phyloP scores from a whole-genome alignment of 352 stramenopile species.

The Phytophthora capsici region DNA sequence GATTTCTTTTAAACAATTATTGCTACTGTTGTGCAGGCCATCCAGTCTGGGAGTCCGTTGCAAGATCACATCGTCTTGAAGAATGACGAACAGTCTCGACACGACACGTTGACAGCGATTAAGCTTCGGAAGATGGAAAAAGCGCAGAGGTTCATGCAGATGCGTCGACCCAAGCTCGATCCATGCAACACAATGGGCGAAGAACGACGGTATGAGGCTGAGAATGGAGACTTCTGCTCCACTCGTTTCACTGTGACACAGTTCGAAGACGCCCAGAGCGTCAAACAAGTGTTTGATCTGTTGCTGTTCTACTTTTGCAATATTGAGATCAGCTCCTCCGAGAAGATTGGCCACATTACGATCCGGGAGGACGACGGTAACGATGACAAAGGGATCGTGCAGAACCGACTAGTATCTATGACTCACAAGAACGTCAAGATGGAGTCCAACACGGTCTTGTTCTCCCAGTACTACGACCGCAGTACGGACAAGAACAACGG shows the following conservation, averaged over 20 bases:
- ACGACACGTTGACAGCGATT: slow-evolving; percentile 15
- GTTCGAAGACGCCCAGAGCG: slow-evolving; percentile 43
- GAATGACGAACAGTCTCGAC: slow-evolving; percentile 24
- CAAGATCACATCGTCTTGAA: slow-evolving; percentile 39
- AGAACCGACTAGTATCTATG: slow-evolving; percentile 56
- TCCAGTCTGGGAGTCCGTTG: slow-evolving; percentile 38
- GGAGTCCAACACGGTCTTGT: slow-evolving; percentile 53
- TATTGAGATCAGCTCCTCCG: slow-evolving; percentile 68
- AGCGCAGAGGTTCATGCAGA: slow-evolving; percentile 42
- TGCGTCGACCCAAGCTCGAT: slow-evolving; percentile 29
- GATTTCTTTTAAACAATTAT: not conserved
- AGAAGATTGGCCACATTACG: slow-evolving; percentile 61
- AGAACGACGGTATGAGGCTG: slow-evolving; percentile 54
- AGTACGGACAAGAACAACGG: slow-evolving; percentile 13
- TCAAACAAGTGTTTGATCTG: slow-evolving; percentile 53
- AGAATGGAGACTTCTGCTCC: slow-evolving; percentile 56
- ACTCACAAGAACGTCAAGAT: slow-evolving; percentile 36
- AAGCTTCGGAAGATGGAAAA: slow-evolving; percentile 36
- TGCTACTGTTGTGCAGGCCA: slow-evolving; percentile 20
- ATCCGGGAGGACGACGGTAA: slow-evolving; percentile 58
- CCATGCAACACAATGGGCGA: slow-evolving; percentile 38
- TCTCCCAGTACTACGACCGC: slow-evolving; percentile 42
- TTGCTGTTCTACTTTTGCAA: slow-evolving; percentile 59
- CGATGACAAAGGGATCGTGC: slow-evolving; percentile 42
- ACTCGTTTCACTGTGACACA: slow-evolving; percentile 60